Evolutionary conservation across 1,139 yeast species (phyloP), one percentile per base, ranked within the genome.

Genomic region (Geotrichum aggregatum): DNA sequence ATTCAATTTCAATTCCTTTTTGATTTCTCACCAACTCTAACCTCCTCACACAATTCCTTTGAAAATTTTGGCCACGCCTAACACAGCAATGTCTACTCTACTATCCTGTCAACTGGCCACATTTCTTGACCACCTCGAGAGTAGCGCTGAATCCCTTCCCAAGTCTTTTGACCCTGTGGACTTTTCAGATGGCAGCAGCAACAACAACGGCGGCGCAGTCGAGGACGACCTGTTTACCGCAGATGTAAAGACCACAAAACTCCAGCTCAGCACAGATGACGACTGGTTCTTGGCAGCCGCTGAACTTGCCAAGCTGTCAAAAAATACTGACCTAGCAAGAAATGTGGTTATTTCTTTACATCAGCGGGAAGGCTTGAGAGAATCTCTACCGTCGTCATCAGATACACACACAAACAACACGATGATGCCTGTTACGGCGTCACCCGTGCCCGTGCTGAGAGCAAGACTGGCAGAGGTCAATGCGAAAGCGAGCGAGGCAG

Each of bases 321-420:
- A 54, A 36, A 62, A 61, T 47, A 57, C 61, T 55, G 63, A 62
- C 52, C 53, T 55, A 28, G 63, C 60, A 6, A 52, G 65, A 39
- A 54, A 61, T 45, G 49, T 55, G 3, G 45, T 62, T 24, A 49
- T 61, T 34, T 61, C 60, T 35, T 52, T 60, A 14, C 64, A 62
- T 40, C 35, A 28, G 6, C 36, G 24, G 7, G 22, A 34, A 4
- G 8, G 22, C 30, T 18, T 26, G 31, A 4, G 6, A 24, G 8
- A 24, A 8, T 24, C 28, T 8, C 28, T 5, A 8, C 8, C 8
- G 28, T 24, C 28, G 28, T 13, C 19, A 13, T 13, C 14, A n/a
- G 42, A 5, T 5, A 22, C 14, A 21, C 5, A n/a, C 13, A 18
- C 14, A 21, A n/a, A n/a, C 13, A 18, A 18, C 10, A 18, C 42